Conservation (phyloP, 306 rosid species). For the Quercus suber region DNA sequence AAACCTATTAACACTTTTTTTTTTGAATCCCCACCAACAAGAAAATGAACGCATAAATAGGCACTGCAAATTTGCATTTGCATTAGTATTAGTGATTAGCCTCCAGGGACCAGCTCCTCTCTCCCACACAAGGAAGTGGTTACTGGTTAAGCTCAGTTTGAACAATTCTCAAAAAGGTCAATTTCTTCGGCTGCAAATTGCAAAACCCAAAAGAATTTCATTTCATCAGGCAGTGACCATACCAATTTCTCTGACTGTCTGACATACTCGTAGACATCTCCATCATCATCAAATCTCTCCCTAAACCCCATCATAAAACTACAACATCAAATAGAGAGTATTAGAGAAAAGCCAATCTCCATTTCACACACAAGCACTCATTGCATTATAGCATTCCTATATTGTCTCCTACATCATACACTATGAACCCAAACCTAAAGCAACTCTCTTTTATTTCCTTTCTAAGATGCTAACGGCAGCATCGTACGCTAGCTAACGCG, state of each 20-base stretch:
- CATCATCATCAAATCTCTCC: conserved; percentile 21
- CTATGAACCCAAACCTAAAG: not conserved
- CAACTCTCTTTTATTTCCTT: not conserved
- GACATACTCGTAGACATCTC: conserved; percentile 15
- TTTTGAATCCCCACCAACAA: too few relatives aligned
- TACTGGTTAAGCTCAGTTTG: not conserved
- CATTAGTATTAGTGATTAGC: too few relatives aligned
- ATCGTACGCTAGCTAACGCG: conserved; percentile 8
- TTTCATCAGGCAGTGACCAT: conserved; percentile 17
- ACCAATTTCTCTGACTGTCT: not conserved
- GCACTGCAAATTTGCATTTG: not conserved
- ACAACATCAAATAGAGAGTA: too few relatives aligned
- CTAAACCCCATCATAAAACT: not conserved
- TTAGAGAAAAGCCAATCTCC: too few relatives aligned
- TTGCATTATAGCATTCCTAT: too few relatives aligned
- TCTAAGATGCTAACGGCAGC: not conserved
- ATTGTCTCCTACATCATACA: too few relatives aligned
- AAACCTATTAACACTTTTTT: too few relatives aligned
- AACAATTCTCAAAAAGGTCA: conserved; percentile 28
- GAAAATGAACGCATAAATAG: not conserved
- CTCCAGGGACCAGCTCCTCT: too few relatives aligned
- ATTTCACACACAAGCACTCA: too few relatives aligned
- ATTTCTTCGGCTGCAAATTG: conserved; percentile 28
- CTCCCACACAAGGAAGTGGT: not conserved
- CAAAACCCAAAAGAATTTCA: conserved; percentile 31